A percentile compares a stretch with the other conserved stretches of the same genome.
These are phyloP conservation scores for Wickerhamiella occidentalis DNA, from an alignment of 805 yeast species.

Conservation along the genomic window DNA sequence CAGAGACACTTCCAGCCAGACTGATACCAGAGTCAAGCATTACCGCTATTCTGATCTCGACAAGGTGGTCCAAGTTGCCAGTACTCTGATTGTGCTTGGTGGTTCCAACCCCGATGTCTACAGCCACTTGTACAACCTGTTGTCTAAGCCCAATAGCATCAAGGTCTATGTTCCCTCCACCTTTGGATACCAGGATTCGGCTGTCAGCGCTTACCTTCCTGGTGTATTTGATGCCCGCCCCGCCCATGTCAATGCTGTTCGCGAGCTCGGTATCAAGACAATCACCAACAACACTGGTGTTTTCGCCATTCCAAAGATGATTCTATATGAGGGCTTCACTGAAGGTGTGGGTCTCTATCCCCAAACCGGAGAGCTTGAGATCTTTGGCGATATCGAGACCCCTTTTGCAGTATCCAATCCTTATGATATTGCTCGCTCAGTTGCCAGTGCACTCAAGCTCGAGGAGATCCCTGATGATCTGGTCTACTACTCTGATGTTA, in stretches of 20 bases:
- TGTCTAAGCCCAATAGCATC: background rate
- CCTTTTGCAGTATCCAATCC: background rate
- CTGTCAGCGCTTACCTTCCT: background rate
- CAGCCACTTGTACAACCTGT: background rate
- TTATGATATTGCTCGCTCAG: background rate
- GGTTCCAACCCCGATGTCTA: background rate
- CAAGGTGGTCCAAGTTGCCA: background rate
- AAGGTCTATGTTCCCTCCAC: constrained; percentile 3
- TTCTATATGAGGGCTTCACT: background rate
- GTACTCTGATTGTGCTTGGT: background rate
- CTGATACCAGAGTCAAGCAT: background rate
- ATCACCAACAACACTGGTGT: background rate
- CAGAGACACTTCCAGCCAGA: background rate
- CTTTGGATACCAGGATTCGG: background rate
- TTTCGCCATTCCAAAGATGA: background rate
- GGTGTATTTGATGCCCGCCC: background rate
- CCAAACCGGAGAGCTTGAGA: background rate
- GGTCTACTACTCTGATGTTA: background rate
- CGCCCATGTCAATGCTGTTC: constrained; percentile 1
- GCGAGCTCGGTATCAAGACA: constrained; percentile 5
- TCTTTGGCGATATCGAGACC: background rate
- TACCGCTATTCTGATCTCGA: constrained; percentile 1
- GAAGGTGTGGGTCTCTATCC: background rate
- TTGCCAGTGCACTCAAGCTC: background rate
- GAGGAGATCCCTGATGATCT: constrained; percentile 1